phyloP scores from a whole-genome alignment of 2,329 filamentous ascomycete species.

The Cercospora sesami region DNA sequence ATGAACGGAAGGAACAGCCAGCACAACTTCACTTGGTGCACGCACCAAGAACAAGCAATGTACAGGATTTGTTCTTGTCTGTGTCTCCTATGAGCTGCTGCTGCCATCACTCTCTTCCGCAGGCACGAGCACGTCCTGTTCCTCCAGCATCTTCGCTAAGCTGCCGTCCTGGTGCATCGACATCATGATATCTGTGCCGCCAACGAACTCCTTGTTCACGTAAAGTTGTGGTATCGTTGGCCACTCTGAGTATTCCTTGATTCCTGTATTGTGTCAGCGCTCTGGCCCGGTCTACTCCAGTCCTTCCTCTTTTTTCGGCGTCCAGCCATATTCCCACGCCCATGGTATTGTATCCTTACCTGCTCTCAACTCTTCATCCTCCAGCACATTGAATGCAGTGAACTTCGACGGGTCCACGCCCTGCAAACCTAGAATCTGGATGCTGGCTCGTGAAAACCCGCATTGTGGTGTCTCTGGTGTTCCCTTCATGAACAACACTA shows the following conservation, averaged over 20 bases:
- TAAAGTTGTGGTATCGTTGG: constrained; percentile 98
- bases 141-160: constrained; percentile 84
- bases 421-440: constrained; percentile 92
- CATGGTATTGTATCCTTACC: constrained; percentile 51
- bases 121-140: constrained; percentile 79
- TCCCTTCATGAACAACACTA: constrained; percentile 99
- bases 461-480: constrained; percentile 95
- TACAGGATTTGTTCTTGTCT: constrained; percentile 11
- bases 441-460: constrained; percentile 90
- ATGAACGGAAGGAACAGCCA: constrained; percentile 1
- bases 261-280: constrained; percentile 58
- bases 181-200: constrained; percentile 95
- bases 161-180: constrained; percentile 97
- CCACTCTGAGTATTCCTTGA: constrained; percentile 99
- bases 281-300: background rate
- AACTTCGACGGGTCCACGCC: constrained; percentile 95
- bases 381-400: constrained; percentile 95
- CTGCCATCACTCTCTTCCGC: constrained; percentile 53
- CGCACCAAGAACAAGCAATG: constrained; percentile 5
- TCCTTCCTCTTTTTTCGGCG: background rate
- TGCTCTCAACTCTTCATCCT: constrained; percentile 80
- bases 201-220: constrained; percentile 91
- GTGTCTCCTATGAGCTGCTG: constrained; percentile 19
- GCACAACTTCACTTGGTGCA: constrained; percentile 3
- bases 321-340: background rate